Percentiles rank a stretch among this genome's conserved stretches.
Conservation (phyloP, 768 basidiomycete genomes). For the Phaeotremella skinneri region DNA sequence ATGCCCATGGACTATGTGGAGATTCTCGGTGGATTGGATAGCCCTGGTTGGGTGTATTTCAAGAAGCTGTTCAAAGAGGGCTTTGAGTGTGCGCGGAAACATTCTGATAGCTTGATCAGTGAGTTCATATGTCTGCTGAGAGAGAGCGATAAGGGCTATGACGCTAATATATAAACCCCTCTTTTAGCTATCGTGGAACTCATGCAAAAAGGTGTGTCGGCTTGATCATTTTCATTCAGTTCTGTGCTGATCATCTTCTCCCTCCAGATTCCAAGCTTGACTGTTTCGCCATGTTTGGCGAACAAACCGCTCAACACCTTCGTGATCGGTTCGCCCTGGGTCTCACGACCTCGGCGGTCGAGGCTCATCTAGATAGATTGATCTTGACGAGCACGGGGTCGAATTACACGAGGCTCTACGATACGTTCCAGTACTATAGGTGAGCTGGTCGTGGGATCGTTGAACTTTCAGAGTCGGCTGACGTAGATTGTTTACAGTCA, state of each 20-base stretch:
- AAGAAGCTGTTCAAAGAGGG: constrained; percentile 83
- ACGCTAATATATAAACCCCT: constrained; percentile 16
- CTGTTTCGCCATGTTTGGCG: constrained; percentile 85
- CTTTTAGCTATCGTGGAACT: constrained; percentile 76
- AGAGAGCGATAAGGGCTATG: neutral
- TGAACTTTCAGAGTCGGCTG: neutral
- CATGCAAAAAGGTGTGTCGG: constrained; percentile 88
- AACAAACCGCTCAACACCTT: constrained; percentile 81
- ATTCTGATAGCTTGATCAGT: constrained; percentile 95
- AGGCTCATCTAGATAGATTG: constrained; percentile 82
- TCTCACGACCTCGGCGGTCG: constrained; percentile 74
- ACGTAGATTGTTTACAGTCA: constrained; percentile 15
- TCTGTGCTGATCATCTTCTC: constrained; percentile 7
- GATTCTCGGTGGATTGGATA: constrained; percentile 80
- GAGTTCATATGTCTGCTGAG: too few relatives aligned
- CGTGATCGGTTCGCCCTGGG: constrained; percentile 92
- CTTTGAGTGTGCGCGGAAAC: constrained; percentile 89
- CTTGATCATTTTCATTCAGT: constrained; percentile 7
- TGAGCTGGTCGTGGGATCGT: constrained; percentile 18
- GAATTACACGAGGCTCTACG: constrained; percentile 92
- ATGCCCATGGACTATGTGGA: constrained; percentile 92
- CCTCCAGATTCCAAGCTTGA: constrained; percentile 78
- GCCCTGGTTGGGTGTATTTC: constrained; percentile 77
- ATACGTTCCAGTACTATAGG: constrained; percentile 60
- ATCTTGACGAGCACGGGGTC: constrained; percentile 88